Percentiles rank a stretch among this genome's conserved stretches.
Conservation (phyloP, 495 filamentous ascomycete species). For the Penicilliopsis zonata region DNA sequence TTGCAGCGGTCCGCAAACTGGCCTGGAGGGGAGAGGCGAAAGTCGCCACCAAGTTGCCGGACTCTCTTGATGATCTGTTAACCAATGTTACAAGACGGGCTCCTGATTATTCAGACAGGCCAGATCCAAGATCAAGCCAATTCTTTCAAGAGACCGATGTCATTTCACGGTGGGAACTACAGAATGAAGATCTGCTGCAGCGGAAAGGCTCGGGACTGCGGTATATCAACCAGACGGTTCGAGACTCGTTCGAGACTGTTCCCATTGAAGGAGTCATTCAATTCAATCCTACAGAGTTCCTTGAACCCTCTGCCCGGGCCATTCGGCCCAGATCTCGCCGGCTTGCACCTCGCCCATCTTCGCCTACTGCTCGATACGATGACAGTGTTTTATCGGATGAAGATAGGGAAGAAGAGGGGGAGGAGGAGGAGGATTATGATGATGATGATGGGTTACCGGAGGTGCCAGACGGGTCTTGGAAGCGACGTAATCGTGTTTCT, state of each 20-base stretch:
- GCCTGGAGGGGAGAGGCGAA: background rate
- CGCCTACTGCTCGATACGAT: background rate
- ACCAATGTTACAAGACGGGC: conserved; percentile 5
- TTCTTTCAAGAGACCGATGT: conserved; percentile 16
- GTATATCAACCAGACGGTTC: conserved; percentile 26
- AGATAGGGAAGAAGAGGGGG: no score
- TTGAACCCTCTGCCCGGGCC: background rate
- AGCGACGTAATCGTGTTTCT: background rate
- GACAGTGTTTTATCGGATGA: no score
- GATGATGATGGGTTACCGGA: background rate
- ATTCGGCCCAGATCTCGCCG: background rate
- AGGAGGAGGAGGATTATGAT: no score
- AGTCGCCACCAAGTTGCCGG: conserved; percentile 5
- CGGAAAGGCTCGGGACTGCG: conserved; percentile 7
- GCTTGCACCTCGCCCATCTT: conserved; percentile 1
- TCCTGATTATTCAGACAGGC: conserved; percentile 2
- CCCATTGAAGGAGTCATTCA: conserved; percentile 21
- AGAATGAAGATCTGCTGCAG: conserved; percentile 19
- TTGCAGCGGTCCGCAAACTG: conserved; percentile 7
- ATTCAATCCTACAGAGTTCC: conserved; percentile 17
- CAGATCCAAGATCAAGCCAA: conserved; percentile 7
- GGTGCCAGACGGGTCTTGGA: background rate
- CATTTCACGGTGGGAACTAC: conserved; percentile 26
- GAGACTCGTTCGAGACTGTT: conserved; percentile 15
- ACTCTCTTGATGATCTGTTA: conserved; percentile 20